Conservation (phyloP, 1,284 basidiomycete genomes). For the Fomitopsis schrenkii region DNA sequence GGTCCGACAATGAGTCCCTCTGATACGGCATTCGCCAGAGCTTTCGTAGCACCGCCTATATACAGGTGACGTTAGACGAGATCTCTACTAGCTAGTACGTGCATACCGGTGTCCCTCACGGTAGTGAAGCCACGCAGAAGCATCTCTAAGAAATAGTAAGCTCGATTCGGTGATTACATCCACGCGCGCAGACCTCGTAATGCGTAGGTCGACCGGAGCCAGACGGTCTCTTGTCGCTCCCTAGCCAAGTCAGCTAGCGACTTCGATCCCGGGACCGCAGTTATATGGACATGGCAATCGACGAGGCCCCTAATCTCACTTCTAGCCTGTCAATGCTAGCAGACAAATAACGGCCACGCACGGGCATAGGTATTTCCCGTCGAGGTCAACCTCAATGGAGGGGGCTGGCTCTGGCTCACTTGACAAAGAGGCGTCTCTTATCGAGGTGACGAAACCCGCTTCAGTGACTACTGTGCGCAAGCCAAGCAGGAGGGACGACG, state of each 20-base stretch:
- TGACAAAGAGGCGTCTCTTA: slow-evolving; percentile 2
- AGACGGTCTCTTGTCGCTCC: slow-evolving; percentile 30
- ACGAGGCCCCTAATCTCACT: slow-evolving; percentile 25
- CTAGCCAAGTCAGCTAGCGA: slow-evolving; percentile 35
- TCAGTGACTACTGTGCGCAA: slow-evolving; percentile 29
- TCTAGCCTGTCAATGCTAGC: background rate
- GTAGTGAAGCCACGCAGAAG: slow-evolving; percentile 44
- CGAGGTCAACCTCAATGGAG: slow-evolving; percentile 28
- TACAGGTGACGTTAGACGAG: background rate
- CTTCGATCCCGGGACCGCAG: slow-evolving; percentile 36
- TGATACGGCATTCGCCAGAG: slow-evolving; percentile 35
- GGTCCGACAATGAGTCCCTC: slow-evolving; percentile 42
- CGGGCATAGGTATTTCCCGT: slow-evolving; percentile 38
- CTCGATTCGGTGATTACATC: background rate
- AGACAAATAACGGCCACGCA: slow-evolving; percentile 11
- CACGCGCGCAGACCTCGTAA: slow-evolving; percentile 25
- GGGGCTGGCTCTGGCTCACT: slow-evolving; percentile 14
- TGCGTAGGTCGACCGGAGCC: slow-evolving; percentile 35
- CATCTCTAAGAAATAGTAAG: slow-evolving; percentile 30
- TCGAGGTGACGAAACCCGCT: slow-evolving; percentile 25
- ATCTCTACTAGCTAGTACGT: background rate
- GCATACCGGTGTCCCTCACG: slow-evolving; percentile 39
- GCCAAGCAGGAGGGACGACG: slow-evolving; percentile 22
- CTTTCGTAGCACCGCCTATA: slow-evolving; percentile 37
- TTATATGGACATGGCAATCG: slow-evolving; percentile 45